These are phyloP conservation scores for Hypocrella siamensis DNA, from an alignment of 2,329 filamentous ascomycete genomes.

Conservation along the genomic window DNA sequence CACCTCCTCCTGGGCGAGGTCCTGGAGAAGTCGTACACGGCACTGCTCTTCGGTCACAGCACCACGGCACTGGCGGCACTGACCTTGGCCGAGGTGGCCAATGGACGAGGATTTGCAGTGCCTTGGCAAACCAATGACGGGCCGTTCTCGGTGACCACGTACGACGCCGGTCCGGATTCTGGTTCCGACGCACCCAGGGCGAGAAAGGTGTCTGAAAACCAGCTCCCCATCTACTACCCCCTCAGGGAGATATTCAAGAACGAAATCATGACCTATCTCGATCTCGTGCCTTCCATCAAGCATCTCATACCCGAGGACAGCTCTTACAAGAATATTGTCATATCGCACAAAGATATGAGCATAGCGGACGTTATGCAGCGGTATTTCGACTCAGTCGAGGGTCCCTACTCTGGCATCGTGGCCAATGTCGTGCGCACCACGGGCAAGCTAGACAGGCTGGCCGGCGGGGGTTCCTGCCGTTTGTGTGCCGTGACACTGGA, in stretches of 20 bases:
- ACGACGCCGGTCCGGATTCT: conserved; percentile 7
- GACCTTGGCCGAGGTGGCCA: conserved; percentile 75
- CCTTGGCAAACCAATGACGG: conserved; percentile 76
- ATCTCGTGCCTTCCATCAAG: conserved; percentile 35
- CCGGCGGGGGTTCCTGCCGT: conserved; percentile 34
- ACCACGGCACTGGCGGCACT: conserved; percentile 80
- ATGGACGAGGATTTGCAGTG: conserved; percentile 72
- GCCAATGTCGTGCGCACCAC: conserved; percentile 89
- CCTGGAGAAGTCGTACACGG: conserved; percentile 42
- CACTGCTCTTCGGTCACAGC: conserved; percentile 68
- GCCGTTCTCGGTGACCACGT: conserved; percentile 20
- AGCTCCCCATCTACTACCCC: conserved; percentile 52
- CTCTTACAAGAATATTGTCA: conserved; percentile 20
- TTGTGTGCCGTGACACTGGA: conserved; percentile 57
- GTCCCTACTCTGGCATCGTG: conserved; percentile 78
- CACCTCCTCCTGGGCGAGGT: conserved; percentile 56
- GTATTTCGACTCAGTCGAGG: conserved; percentile 72
- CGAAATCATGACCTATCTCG: conserved; percentile 57
- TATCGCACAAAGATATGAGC: conserved; percentile 61
- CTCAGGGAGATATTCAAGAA: conserved; percentile 72
- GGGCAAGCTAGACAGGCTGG: conserved; percentile 52
- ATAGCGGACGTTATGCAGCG: conserved; percentile 83
- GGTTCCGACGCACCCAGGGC: conserved; percentile 7
- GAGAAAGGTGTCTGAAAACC: conserved; percentile 7
- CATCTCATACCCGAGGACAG: conserved; percentile 27